Evolutionary conservation across 768 basidiomycete species (phyloP).

Genomic region (Naematelia aurantialba): DNA sequence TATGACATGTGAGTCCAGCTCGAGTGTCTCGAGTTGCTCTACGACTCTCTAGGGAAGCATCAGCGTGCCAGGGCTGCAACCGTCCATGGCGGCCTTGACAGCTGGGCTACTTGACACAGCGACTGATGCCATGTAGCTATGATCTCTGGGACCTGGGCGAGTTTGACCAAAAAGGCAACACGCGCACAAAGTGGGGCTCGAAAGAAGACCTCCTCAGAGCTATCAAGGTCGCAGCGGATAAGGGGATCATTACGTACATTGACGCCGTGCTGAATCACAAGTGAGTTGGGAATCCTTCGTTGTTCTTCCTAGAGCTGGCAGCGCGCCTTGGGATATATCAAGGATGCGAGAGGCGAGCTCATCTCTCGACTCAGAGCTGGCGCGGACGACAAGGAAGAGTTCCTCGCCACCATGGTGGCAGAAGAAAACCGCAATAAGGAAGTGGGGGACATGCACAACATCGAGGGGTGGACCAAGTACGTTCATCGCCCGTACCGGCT

Average conservation of each 20-base stretch:
- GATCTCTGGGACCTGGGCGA: constrained; percentile 51
- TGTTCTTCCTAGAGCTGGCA: no score
- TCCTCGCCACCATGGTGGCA: constrained; percentile 68
- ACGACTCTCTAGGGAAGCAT: no score
- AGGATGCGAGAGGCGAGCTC: no score
- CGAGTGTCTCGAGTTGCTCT: background rate
- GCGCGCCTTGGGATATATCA: no score
- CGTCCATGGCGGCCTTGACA: no score
- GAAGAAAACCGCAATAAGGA: constrained; percentile 63
- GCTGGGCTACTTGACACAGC: no score
- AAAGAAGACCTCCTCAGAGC: constrained; percentile 72
- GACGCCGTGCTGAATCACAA: constrained; percentile 79
- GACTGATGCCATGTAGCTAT: constrained; percentile 23
- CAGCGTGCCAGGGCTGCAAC: no score
- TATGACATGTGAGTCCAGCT: constrained; percentile 44
- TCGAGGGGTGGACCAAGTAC: constrained; percentile 60
- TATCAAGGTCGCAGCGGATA: constrained; percentile 63
- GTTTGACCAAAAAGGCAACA: constrained; percentile 50
- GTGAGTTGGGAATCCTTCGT: no score
- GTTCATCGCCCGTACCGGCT: no score
- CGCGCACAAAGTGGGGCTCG: constrained; percentile 78
- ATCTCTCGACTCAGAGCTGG: constrained; percentile 68
- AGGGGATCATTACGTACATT: constrained; percentile 70
- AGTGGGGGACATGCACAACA: constrained; percentile 60
- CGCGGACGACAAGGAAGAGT: constrained; percentile 69